Evolutionary conservation across 805 yeast genomes (phyloP).

Genomic region (Zygotorulaspora chibaensis): DNA sequence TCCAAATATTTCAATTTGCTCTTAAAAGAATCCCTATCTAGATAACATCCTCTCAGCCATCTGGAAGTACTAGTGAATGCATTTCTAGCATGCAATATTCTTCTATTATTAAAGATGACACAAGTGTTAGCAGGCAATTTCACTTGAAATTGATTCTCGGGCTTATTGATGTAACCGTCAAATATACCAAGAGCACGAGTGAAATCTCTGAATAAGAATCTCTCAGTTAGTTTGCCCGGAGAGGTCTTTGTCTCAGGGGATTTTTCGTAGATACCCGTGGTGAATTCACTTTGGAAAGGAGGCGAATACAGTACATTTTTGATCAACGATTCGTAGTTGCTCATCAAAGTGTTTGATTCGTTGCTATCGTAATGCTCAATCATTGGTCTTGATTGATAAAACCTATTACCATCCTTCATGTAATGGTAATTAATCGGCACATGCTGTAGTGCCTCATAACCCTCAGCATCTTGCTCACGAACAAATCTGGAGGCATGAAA

Average conservation of each 20-base stretch:
- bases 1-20: slow-evolving; percentile 49
- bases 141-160: slow-evolving; percentile 50
- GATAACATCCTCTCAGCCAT: slow-evolving; percentile 73
- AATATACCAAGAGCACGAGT: slow-evolving; percentile 55
- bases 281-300: slow-evolving; percentile 79
- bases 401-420: slow-evolving; percentile 55
- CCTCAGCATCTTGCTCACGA: slow-evolving; percentile 52
- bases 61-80: slow-evolving; percentile 49
- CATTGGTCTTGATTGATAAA: slow-evolving; percentile 58
- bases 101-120: slow-evolving; percentile 65
- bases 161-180: slow-evolving; percentile 52
- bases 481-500: slow-evolving; percentile 59
- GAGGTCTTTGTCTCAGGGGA: slow-evolving; percentile 25
- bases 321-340: slow-evolving; percentile 36
- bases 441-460: slow-evolving; percentile 55
- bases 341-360: slow-evolving; percentile 30
- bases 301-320: slow-evolving; percentile 71
- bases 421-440: slow-evolving; percentile 71
- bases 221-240: slow-evolving; percentile 39
- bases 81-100: slow-evolving; percentile 64
- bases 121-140: slow-evolving; percentile 57
- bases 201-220: slow-evolving; percentile 49
- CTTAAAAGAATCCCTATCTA: slow-evolving; percentile 65
- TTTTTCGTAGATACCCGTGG: slow-evolving; percentile 46
- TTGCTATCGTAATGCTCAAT: slow-evolving; percentile 50